Conservation (phyloP, 768 basidiomycete species). For the Filobasidium floriforme region DNA sequence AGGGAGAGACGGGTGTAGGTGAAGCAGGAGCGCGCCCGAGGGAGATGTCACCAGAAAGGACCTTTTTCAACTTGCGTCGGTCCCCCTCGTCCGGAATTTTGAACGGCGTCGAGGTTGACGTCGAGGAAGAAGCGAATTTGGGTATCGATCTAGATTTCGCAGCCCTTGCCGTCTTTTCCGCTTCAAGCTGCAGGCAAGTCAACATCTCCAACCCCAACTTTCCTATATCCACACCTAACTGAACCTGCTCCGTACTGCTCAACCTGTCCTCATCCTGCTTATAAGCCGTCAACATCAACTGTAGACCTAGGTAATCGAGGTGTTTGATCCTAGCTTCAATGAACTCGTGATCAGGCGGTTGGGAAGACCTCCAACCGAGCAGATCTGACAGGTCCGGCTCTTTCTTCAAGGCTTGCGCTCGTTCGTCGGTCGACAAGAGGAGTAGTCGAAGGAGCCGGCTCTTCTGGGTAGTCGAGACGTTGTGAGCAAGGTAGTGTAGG, state of each 20-base stretch:
- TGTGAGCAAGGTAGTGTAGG: conserved; percentile 12
- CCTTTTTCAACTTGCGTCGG: neutral
- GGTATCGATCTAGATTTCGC: neutral
- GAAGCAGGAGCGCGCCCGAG: neutral
- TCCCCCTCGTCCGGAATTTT: neutral
- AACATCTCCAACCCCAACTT: conserved; percentile 18
- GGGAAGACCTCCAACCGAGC: conserved; percentile 4
- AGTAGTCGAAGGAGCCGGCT: conserved; percentile 12
- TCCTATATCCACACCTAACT: conserved; percentile 14
- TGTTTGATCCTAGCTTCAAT: conserved; percentile 16
- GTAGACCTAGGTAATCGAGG: conserved; percentile 10
- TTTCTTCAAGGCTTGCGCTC: conserved; percentile 8
- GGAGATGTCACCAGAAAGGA: neutral
- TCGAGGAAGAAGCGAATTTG: neutral
- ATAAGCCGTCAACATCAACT: conserved; percentile 11
- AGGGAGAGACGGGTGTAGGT: neutral
- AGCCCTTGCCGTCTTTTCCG: conserved; percentile 2
- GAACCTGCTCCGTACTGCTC: conserved; percentile 7
- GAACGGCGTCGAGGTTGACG: too few relatives aligned
- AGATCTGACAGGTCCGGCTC: conserved; percentile 10
- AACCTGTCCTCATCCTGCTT: conserved; percentile 9
- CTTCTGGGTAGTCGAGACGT: conserved; percentile 6
- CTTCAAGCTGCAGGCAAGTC: conserved; percentile 12
- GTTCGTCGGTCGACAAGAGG: conserved; percentile 8
- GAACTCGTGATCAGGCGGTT: conserved; percentile 3